A percentile compares a stretch with the other conserved stretches of the same genome.
phyloP scores from a whole-genome alignment of 768 basidiomycete species.

The Boletales sp. region DNA sequence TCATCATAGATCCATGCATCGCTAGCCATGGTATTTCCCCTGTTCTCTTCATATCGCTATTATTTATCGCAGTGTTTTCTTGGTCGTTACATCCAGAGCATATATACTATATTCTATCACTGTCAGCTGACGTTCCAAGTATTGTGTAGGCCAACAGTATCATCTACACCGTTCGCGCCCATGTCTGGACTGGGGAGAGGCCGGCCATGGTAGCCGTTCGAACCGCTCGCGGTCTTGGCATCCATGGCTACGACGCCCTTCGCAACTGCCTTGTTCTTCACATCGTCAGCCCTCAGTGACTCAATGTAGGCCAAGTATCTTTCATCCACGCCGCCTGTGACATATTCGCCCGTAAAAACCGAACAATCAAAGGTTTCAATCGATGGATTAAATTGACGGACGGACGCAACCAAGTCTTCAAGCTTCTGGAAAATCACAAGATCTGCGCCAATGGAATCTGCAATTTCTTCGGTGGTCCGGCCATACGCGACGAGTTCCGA shows the following conservation, averaged over 20 bases:
- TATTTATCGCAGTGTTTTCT: conserved; percentile 1
- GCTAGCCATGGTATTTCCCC: conserved; percentile 1
- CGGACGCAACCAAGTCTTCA: conserved; percentile 80
- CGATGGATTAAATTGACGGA: conserved; percentile 75
- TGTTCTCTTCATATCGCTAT: conserved; percentile 7
- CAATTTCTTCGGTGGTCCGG: conserved; percentile 68
- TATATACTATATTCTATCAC: not conserved
- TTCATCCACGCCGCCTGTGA: conserved; percentile 90
- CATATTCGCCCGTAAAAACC: conserved; percentile 95
- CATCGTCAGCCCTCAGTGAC: conserved; percentile 75
- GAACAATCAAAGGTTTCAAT: conserved; percentile 91
- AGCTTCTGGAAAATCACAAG: conserved; percentile 95
- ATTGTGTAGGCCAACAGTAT: conserved; percentile 79
- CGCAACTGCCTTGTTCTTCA: conserved; percentile 49
- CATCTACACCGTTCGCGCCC: conserved; percentile 61
- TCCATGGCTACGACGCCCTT: conserved; percentile 34
- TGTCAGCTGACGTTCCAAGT: conserved; percentile 47
- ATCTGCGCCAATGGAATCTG: conserved; percentile 86
- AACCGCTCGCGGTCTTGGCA: conserved; percentile 29
- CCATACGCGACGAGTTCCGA: conserved; percentile 86
- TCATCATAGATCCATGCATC: conserved; percentile 8
- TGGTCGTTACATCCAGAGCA: conserved; percentile 1
- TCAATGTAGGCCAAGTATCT: conserved; percentile 76
- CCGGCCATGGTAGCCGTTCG: conserved; percentile 16
- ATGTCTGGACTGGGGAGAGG: conserved; percentile 34